Percentiles rank a stretch among this genome's conserved stretches.
phyloP scores from a whole-genome alignment of 176 grass and related monocot genomes.

The Chrysopogon serrulatus region DNA sequence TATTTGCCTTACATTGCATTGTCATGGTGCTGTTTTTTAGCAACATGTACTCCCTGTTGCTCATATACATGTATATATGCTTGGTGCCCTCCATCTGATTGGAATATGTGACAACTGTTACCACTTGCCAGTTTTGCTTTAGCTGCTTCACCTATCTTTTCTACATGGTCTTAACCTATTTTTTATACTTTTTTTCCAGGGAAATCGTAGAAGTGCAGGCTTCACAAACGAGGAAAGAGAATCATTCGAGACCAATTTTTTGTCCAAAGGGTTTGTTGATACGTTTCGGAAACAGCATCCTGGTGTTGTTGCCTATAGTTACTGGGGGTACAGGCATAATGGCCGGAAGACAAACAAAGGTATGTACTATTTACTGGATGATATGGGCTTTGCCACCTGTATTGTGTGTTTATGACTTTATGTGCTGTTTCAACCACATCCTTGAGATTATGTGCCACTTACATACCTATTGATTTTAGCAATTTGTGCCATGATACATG shows the following conservation, averaged over 20 bases:
- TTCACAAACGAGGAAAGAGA: constrained; percentile 66
- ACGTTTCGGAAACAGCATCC: constrained; percentile 64
- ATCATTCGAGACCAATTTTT: constrained; percentile 58
- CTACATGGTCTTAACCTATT: not conserved
- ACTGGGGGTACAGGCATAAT: constrained; percentile 66
- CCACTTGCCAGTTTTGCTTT: not conserved
- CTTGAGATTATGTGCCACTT: not conserved
- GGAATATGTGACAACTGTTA: not conserved
- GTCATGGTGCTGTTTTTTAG: not conserved
- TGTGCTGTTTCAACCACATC: not conserved
- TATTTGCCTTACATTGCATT: not conserved
- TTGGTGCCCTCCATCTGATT: not conserved
- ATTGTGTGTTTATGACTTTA: not conserved
- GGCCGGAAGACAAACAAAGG: constrained; percentile 60
- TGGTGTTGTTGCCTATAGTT: constrained; percentile 54
- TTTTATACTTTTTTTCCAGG: constrained; percentile 22
- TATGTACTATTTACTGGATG: not conserved
- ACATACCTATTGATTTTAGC: not conserved
- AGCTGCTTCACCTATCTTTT: constrained; percentile 2
- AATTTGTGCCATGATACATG: not conserved
- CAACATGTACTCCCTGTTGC: not conserved
- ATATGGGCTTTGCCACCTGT: not conserved
- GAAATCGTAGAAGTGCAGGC: constrained; percentile 63
- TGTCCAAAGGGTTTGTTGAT: constrained; percentile 66
- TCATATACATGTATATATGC: not conserved